These are phyloP conservation scores for Stachybotrys chlorohalonatus DNA, from an alignment of 2,329 filamentous ascomycete species.

Conservation along the genomic window DNA sequence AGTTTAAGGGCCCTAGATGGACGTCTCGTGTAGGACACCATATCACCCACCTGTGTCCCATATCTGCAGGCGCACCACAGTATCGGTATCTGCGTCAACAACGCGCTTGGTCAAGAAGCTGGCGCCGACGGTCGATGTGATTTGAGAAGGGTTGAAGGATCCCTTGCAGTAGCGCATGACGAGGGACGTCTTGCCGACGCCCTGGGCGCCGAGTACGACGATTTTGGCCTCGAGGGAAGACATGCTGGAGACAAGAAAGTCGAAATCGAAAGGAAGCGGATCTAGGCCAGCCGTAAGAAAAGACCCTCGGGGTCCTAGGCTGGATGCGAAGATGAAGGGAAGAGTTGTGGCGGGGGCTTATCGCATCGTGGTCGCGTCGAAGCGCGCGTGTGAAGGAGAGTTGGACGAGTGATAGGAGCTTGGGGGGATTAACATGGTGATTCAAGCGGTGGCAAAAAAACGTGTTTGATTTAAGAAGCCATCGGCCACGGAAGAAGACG, in stretches of 20 bases:
- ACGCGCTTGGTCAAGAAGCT: slow-evolving; percentile 74
- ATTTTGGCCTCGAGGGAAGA: slow-evolving; percentile 73
- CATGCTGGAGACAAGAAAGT: slow-evolving; percentile 12
- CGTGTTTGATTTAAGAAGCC: neutral
- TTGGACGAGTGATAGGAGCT: neutral
- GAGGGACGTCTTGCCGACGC: slow-evolving; percentile 71
- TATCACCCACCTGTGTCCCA: slow-evolving; percentile 68
- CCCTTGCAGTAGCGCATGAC: slow-evolving; percentile 70
- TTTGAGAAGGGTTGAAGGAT: slow-evolving; percentile 55
- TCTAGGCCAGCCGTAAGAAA: neutral
- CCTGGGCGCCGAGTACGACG: slow-evolving; percentile 70
- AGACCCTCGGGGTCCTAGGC: too few species aligned
- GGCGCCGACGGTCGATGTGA: slow-evolving; percentile 66
- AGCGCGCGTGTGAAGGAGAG: neutral
- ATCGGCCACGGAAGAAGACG: neutral
- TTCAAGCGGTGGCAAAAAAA: neutral
- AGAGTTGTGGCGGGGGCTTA: neutral
- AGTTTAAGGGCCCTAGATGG: neutral
- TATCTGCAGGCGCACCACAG: slow-evolving; percentile 82
- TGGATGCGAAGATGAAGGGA: too few species aligned
- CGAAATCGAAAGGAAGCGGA: too few species aligned
- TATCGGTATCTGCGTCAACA: slow-evolving; percentile 75
- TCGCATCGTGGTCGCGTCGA: neutral
- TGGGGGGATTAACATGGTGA: neutral
- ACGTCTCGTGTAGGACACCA: neutral